Percentiles rank a stretch among this genome's conserved stretches.
These are phyloP conservation scores for Platismatia glauca DNA, from an alignment of 495 filamentous ascomycete species.

Conservation along the genomic window DNA sequence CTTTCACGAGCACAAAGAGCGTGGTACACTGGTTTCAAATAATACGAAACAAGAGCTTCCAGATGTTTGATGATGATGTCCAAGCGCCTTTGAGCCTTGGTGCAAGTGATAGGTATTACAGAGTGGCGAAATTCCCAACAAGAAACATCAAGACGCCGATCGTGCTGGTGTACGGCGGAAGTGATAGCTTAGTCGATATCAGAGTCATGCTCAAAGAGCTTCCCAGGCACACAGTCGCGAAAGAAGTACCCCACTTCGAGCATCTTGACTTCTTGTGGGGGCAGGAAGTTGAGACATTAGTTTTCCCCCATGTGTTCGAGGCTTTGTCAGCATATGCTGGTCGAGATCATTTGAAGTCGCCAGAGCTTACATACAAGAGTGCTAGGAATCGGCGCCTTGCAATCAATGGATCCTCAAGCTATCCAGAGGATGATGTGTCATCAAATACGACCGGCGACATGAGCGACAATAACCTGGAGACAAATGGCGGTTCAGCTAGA, in stretches of 20 bases:
- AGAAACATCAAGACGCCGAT: slow-evolving; percentile 95
- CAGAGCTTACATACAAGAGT: slow-evolving; percentile 6
- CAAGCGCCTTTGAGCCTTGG: slow-evolving; percentile 52
- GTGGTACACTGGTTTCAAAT: slow-evolving; percentile 99
- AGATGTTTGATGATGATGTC: slow-evolving; percentile 96
- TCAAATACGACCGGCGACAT: slow-evolving; percentile 9
- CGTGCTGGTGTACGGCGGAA: slow-evolving; percentile 85
- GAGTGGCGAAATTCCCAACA: slow-evolving; percentile 92
- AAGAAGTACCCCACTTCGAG: slow-evolving; percentile 80
- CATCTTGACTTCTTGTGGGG: slow-evolving; percentile 99
- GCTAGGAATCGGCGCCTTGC: background rate
- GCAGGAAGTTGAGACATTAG: slow-evolving; percentile 67
- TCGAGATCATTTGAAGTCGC: slow-evolving; percentile 17
- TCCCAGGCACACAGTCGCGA: slow-evolving; percentile 72
- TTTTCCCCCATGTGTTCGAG: slow-evolving; percentile 84
- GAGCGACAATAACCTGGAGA: slow-evolving; percentile 4
- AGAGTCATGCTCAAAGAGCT: slow-evolving; percentile 82
- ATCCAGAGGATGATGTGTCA: slow-evolving; percentile 15
- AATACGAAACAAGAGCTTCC: slow-evolving; percentile 87
- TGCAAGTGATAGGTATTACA: slow-evolving; percentile 59
- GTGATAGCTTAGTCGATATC: slow-evolving; percentile 92
- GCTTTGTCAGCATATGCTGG: slow-evolving; percentile 61
- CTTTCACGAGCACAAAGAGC: slow-evolving; percentile 88
- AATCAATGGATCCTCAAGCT: background rate
- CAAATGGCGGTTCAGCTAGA: background rate